Conservation (phyloP, 768 basidiomycete genomes). For the Panaeolus papilionaceus region DNA sequence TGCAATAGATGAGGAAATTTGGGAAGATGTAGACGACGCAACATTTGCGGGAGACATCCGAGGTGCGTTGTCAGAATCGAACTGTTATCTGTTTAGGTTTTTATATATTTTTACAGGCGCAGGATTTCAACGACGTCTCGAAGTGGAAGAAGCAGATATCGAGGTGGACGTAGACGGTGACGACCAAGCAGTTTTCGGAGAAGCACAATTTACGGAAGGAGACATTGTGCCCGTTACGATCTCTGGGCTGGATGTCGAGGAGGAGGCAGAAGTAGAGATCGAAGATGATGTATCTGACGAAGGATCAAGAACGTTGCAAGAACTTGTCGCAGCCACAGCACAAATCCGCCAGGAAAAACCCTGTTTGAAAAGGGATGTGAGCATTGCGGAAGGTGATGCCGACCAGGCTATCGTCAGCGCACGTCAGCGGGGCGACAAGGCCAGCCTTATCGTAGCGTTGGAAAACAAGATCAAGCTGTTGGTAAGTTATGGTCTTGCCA, state of each 20-base stretch:
- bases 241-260: conserved; percentile 35
- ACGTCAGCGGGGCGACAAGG: conserved; percentile 51
- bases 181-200: conserved; percentile 69
- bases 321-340: conserved; percentile 58
- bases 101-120: conserved; percentile 49
- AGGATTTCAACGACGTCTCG: conserved; percentile 72
- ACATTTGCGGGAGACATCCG: conserved; percentile 55
- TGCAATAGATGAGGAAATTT: conserved; percentile 36
- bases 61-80: conserved; percentile 37
- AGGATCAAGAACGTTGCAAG: conserved; percentile 48
- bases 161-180: conserved; percentile 85
- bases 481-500: conserved; percentile 43
- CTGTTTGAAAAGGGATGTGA: conserved; percentile 47
- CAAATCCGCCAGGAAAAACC: conserved; percentile 35
- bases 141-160: conserved; percentile 73
- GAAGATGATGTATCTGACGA: conserved; percentile 45
- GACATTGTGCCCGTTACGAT: conserved; percentile 58
- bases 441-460: conserved; percentile 57
- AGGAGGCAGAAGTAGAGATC: conserved; percentile 49
- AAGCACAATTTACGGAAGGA: conserved; percentile 76
- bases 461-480: conserved; percentile 66
- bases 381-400: conserved; percentile 49
- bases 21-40: conserved; percentile 35
- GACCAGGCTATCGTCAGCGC: conserved; percentile 58
- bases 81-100: background rate